Percentiles rank a stretch among this genome's conserved stretches.
phyloP scores from a whole-genome alignment of 2,329 filamentous ascomycete genomes.

The Metarhizium brunneum region DNA sequence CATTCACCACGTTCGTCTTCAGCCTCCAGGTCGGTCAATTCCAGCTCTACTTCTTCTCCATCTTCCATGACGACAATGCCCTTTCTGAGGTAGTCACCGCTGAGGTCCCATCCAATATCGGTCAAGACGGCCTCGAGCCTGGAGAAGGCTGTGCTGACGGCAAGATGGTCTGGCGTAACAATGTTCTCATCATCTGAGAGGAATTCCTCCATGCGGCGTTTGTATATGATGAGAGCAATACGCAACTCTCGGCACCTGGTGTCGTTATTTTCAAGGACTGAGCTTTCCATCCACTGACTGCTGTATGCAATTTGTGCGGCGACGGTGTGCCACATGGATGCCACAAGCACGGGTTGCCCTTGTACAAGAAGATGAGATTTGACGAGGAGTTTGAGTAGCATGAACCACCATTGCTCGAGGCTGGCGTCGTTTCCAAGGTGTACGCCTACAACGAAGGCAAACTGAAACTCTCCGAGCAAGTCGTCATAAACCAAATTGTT shows the following conservation, averaged over 20 bases:
- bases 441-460: conserved; percentile 48
- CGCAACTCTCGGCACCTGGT: conserved; percentile 28
- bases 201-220: conserved; percentile 40
- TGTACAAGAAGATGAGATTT: conserved; percentile 37
- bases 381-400: conserved; percentile 41
- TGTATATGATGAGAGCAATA: conserved; percentile 43
- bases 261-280: conserved; percentile 29
- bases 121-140: conserved; percentile 22
- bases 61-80: conserved; percentile 44
- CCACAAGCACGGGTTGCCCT: conserved; percentile 33
- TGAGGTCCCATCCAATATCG: conserved; percentile 47
- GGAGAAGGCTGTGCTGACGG: conserved; percentile 37
- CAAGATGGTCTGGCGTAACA: conserved; percentile 28
- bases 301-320: conserved; percentile 47
- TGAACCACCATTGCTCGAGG: conserved; percentile 53
- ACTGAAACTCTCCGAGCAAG: conserved; percentile 51
- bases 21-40: conserved; percentile 40
- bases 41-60: conserved; percentile 38
- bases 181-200: conserved; percentile 25
- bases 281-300: conserved; percentile 36
- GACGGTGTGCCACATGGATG: conserved; percentile 38
- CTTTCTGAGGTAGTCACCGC: conserved; percentile 36
- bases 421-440: conserved; percentile 50
- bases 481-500: conserved; percentile 26
- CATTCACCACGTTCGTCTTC: conserved; percentile 47